phyloP scores from a whole-genome alignment of 2,329 filamentous ascomycete species.

The Claviceps arundinis region DNA sequence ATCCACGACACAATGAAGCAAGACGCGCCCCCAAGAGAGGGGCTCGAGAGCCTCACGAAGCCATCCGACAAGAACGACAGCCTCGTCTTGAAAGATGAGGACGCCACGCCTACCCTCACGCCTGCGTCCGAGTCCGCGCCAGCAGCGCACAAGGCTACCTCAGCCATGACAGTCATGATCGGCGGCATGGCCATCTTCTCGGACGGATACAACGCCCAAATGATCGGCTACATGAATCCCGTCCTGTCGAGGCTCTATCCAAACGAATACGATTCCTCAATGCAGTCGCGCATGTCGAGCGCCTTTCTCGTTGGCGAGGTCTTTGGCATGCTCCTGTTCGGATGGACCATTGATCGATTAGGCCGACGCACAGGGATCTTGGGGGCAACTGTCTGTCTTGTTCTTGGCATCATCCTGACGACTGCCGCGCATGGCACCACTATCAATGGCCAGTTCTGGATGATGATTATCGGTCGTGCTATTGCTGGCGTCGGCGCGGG shows the following conservation, averaged over 20 bases:
- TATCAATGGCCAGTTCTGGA: conserved; percentile 34
- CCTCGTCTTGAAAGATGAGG: background rate
- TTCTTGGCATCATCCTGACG: conserved; percentile 30
- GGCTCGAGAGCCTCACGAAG: no score
- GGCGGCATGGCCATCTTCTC: conserved; percentile 16
- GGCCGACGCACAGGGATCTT: conserved; percentile 32
- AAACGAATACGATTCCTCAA: conserved; percentile 16
- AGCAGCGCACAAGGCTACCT: background rate
- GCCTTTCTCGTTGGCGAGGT: conserved; percentile 27
- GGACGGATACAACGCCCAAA: conserved; percentile 22
- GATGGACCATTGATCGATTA: conserved; percentile 30
- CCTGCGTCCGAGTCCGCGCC: no score
- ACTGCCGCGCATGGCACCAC: conserved; percentile 29
- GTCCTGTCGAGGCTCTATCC: conserved; percentile 19
- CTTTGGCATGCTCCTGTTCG: conserved; percentile 26
- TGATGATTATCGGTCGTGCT: conserved; percentile 34
- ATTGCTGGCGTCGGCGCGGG: conserved; percentile 31
- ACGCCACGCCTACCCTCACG: background rate
- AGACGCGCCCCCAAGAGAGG: no score
- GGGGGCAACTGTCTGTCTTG: conserved; percentile 30
- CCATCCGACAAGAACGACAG: no score
- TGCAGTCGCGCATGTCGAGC: conserved; percentile 27
- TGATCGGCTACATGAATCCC: conserved; percentile 21
- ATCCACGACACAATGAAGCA: no score
- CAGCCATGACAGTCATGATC: background rate